These are phyloP conservation scores for Gamarada debralockiae DNA, from an alignment of 495 filamentous ascomycete species.

Conservation along the genomic window DNA sequence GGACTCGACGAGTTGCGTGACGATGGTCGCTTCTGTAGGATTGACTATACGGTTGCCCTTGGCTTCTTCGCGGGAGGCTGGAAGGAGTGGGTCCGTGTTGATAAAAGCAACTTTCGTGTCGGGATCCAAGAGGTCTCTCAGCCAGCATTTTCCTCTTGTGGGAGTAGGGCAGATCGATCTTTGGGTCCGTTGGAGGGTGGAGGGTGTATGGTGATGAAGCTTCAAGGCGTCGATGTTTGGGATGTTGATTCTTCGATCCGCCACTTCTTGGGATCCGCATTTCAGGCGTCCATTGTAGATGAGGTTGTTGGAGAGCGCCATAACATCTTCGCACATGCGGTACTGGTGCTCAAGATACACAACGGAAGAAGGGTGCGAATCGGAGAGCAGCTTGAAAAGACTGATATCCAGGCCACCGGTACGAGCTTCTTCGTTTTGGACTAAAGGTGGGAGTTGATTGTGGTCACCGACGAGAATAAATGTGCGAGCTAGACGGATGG, in stretches of 20 bases:
- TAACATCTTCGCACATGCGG: slow-evolving; percentile 95
- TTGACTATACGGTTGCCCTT: slow-evolving; percentile 86
- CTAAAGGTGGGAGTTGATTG: slow-evolving; percentile 89
- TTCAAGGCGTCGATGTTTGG: slow-evolving; percentile 59
- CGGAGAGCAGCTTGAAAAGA: slow-evolving; percentile 88
- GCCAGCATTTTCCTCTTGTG: slow-evolving; percentile 62
- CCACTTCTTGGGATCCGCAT: slow-evolving; percentile 77
- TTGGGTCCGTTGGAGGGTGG: slow-evolving; percentile 29
- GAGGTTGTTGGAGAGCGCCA: slow-evolving; percentile 87
- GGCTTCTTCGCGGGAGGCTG: slow-evolving; percentile 60
- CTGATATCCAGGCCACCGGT: slow-evolving; percentile 87
- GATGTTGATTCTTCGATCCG: slow-evolving; percentile 54
- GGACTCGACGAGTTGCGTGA: slow-evolving; percentile 71
- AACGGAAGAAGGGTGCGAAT: slow-evolving; percentile 79
- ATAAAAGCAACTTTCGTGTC: slow-evolving; percentile 72
- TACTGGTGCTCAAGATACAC: slow-evolving; percentile 94
- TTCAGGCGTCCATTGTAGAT: slow-evolving; percentile 89
- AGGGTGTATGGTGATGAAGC: slow-evolving; percentile 49
- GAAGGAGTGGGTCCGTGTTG: slow-evolving; percentile 75
- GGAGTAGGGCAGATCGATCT: slow-evolving; percentile 49
- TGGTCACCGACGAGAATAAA: slow-evolving; percentile 97
- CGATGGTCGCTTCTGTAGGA: slow-evolving; percentile 68
- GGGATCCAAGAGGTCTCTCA: slow-evolving; percentile 71
- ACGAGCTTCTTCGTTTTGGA: slow-evolving; percentile 84
- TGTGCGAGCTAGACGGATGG: slow-evolving; percentile 86